Base-by-base conservation (phyloP, 2,329 filamentous ascomycete species). In the Alternaria panax region DNA sequence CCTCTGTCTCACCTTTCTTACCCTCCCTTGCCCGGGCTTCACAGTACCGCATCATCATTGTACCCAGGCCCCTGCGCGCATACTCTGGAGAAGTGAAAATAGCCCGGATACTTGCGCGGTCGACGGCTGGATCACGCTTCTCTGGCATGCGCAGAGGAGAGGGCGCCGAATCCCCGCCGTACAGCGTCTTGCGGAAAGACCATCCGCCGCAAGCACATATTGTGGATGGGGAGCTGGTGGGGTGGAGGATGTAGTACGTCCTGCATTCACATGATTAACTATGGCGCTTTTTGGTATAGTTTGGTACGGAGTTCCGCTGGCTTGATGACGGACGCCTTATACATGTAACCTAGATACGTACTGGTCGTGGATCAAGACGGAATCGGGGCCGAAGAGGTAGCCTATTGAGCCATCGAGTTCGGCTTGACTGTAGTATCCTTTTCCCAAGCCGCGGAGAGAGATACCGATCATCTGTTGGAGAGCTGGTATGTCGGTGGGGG, bases 41-140 rank as follows among this genome's bases (percentile, higher is more conserved):
- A 50, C 75, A 78, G 58, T 73, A 70, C 64, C 75, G 63, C 75
- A 78, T 76, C 73, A 78, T 70, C 75, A 77, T 78, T 2, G 74
- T 78, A 1, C 75, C 75, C 7, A 78, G 64, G 0, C 74, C 74
- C 5, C 62, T 64, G 2, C 74, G 65, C 36, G 72, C 71, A 51
- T 60, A 75, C 7, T 57, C 60, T 1, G 75, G 75, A 60, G 69
- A 57, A 47, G 75, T 78, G 61, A 78, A 78, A 27, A 78, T 78
- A 2, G 75, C 75, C 5, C 75, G 63, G 47, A 78, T 76, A 27
- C 70, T 74, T 14, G 75, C 75, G 4, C 74, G 66, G 34, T 77
- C 74, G 4, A 32, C 57, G 3, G 32, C 14, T 1, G 74, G 71
- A 50, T 77, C 63, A 36, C 75, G 70, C 51, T 67, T 66, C 11